Base-by-base conservation (phyloP, 2,329 filamentous ascomycete species). In the Ustilaginoidea virens region DNA sequence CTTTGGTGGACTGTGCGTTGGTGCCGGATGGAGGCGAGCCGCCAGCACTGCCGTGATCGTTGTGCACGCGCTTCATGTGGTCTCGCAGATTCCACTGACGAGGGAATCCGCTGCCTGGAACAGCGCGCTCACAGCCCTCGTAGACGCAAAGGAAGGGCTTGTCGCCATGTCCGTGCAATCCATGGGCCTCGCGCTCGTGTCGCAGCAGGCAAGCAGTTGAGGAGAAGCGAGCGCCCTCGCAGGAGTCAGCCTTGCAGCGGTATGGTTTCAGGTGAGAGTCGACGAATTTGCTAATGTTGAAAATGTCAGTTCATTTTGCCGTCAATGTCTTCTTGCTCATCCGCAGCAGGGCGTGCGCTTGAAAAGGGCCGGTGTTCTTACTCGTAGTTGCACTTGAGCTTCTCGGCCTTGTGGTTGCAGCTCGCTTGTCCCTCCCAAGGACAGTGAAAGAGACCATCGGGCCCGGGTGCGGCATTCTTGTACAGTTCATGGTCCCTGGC, bases 261-360 rank as follows among this genome's bases (percentile, higher is more conserved):
- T 94, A 96, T 11, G 87, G 87, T 69, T 92, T 93, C 48, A 94
- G 57, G 59, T 96, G 87, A 17, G 87, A 94, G 57, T 96, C 87
- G 42, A 96, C 75, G 45, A 90, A 93, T 68, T 96, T 96, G 69
- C 86, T 93, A 50, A 17, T 12, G 20, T 10, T 9, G 17, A 27
- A 29, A 13, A 16, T 23, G 39, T 47, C 36, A 52, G 48, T 41
- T 30, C 9, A 24, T 8, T 7, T 24, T 7, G 7, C 7, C 12
- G 22, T 24, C 22, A 24, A 12, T 24, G 12, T 7, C 9, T 12
- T 8, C 9, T 8, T 10, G 17, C 82, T 70, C 77, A 92, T 86
- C 94, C 86, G 51, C 94, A 96, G 60, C 93, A 92, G 74, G 87
- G 94, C 71, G 94, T 94, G 44, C 94, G 80, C 62, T 92, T 90